Conservation (phyloP, 345 rosid species). For the Mallotus nudiflorus region DNA sequence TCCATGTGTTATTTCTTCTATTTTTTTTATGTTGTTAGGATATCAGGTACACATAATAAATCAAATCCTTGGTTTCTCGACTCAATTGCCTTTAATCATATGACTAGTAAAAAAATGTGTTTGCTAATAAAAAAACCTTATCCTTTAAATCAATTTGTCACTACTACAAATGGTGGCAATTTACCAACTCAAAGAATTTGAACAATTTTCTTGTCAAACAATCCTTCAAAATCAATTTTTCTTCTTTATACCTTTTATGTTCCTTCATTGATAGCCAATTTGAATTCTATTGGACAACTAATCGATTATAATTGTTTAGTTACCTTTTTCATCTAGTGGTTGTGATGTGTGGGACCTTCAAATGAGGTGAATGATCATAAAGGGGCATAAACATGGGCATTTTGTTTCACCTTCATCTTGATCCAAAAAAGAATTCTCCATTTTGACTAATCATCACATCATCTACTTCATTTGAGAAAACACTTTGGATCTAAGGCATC, state of each 20-base stretch:
- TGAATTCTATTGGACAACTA: not conserved
- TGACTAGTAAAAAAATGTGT: constrained; percentile 2
- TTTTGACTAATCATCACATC: not conserved
- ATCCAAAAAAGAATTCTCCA: too few relatives aligned
- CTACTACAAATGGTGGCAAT: not conserved
- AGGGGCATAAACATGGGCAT: constrained; percentile 13
- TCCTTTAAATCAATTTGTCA: not conserved
- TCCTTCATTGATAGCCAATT: not conserved
- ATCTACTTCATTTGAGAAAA: not conserved
- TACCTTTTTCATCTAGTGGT: not conserved
- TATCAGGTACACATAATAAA: constrained; percentile 1
- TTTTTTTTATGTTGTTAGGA: not conserved
- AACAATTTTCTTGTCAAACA: not conserved
- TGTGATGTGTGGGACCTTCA: constrained; percentile 7
- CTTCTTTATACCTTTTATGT: not conserved
- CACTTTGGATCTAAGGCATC: not conserved
- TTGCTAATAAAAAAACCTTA: not conserved
- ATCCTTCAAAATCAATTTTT: not conserved
- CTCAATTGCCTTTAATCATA: too few relatives aligned
- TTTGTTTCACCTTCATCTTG: constrained; percentile 7
- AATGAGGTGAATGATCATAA: constrained; percentile 6
- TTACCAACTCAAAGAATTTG: not conserved
- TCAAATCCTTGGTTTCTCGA: constrained; percentile 1
- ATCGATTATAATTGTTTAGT: not conserved
- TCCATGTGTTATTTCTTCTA: not conserved